phyloP scores from a whole-genome alignment of 2,329 filamentous ascomycete species.

The Arachnomyces sp. region DNA sequence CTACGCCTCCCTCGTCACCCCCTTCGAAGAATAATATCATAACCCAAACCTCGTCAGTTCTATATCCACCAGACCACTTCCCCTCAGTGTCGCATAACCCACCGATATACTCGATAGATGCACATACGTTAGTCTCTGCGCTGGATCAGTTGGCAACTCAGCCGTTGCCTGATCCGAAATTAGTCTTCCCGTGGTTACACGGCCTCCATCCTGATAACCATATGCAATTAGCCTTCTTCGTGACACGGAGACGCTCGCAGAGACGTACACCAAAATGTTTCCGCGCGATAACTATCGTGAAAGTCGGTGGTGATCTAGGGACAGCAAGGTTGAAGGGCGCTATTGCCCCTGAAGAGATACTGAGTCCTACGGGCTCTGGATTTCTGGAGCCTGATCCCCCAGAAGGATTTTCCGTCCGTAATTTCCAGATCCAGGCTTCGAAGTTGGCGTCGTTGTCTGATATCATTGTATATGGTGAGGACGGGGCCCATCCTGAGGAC shows the following conservation, averaged over 20 bases:
- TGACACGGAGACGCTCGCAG: slow-evolving; percentile 61
- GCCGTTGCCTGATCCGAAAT: slow-evolving; percentile 72
- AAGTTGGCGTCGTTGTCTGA: slow-evolving; percentile 85
- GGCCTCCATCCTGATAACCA: slow-evolving; percentile 83
- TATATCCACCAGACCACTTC: slow-evolving; percentile 64
- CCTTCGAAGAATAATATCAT: slow-evolving; percentile 47
- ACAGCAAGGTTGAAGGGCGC: slow-evolving; percentile 76
- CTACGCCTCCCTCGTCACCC: slow-evolving; percentile 59
- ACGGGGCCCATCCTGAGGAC: slow-evolving; percentile 52
- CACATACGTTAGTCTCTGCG: slow-evolving; percentile 59
- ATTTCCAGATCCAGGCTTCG: slow-evolving; percentile 91
- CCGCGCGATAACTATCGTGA: slow-evolving; percentile 75
- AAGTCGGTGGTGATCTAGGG: slow-evolving; percentile 72
- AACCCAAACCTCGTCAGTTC: slow-evolving; percentile 56
- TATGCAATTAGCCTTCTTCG: slow-evolving; percentile 83
- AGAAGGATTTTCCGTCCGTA: slow-evolving; percentile 89
- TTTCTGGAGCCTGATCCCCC: slow-evolving; percentile 79
- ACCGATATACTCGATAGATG: slow-evolving; percentile 64
- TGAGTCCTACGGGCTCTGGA: slow-evolving; percentile 49
- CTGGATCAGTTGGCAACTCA: slow-evolving; percentile 69
- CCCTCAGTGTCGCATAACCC: slow-evolving; percentile 47
- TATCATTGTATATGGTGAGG: slow-evolving; percentile 82
- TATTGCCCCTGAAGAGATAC: slow-evolving; percentile 69
- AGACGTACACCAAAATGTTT: slow-evolving; percentile 67
- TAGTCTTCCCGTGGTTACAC: slow-evolving; percentile 94